Conservation (phyloP, 192 early-diverging fungal species). For the Lunasporangiospora selenospora region DNA sequence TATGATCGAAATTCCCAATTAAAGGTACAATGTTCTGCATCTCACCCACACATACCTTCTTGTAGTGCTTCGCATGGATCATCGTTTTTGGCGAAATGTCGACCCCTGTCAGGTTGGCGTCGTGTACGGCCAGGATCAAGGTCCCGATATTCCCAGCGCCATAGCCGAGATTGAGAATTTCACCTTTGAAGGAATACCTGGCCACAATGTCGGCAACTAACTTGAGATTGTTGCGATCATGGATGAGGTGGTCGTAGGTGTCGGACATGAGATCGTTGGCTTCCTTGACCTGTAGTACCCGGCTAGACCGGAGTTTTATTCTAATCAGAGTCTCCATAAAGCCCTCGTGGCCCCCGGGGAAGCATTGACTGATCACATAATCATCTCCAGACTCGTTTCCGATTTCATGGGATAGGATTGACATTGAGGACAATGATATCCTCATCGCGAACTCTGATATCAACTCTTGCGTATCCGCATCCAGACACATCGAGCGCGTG, state of each 20-base stretch:
- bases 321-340: slow-evolving; percentile 11
- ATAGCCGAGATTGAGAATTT: slow-evolving; percentile 11
- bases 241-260: slow-evolving; percentile 2
- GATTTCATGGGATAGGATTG: slow-evolving; percentile 11
- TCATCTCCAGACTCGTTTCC: slow-evolving; percentile 11
- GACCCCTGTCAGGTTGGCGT: slow-evolving; percentile 9
- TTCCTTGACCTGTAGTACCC: neutral
- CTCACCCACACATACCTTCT: slow-evolving; percentile 10
- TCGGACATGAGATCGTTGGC: slow-evolving; percentile 10
- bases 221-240: neutral
- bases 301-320: slow-evolving; percentile 4
- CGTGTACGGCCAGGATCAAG: slow-evolving; percentile 1
- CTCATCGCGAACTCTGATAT: slow-evolving; percentile 5
- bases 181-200: slow-evolving; percentile 16
- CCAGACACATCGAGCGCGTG: slow-evolving; percentile 13
- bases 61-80: slow-evolving; percentile 14
- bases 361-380: slow-evolving; percentile 15
- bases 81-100: slow-evolving; percentile 15
- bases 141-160: slow-evolving; percentile 8
- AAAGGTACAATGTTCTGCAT: slow-evolving; percentile 16
- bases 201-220: neutral
- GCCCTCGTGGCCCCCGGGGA: slow-evolving; percentile 17
- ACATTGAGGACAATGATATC: slow-evolving; percentile 5
- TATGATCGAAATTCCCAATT: slow-evolving; percentile 11
- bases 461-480: slow-evolving; percentile 18